Evolutionary conservation across 257 asterid species (phyloP).

Genomic region (Fraxinus excelsior): DNA sequence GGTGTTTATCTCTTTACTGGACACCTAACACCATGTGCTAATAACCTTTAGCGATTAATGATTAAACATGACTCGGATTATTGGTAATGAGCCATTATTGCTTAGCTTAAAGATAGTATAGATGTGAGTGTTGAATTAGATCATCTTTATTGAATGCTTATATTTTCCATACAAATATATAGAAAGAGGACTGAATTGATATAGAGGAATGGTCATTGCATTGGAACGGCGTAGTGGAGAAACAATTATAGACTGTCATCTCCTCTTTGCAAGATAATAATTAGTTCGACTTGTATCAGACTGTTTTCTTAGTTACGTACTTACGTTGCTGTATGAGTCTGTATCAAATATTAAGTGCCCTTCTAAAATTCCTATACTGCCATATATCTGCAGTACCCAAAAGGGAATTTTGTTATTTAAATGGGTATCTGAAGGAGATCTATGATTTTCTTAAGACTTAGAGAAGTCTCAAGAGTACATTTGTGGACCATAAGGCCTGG

Average conservation of each 20-base stretch:
- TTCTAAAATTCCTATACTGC: not conserved
- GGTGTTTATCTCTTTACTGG: conserved; percentile 42
- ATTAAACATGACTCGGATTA: not conserved
- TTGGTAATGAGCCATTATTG: not conserved
- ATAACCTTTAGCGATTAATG: not conserved
- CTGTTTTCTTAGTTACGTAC: not conserved
- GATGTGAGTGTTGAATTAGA: not conserved
- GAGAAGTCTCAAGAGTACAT: not conserved
- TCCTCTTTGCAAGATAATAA: not conserved
- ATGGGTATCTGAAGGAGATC: not conserved
- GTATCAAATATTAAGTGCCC: not conserved
- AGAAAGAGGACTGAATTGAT: not conserved
- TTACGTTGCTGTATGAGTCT: not conserved
- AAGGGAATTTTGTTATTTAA: not conserved
- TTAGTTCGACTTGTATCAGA: not conserved
- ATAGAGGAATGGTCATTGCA: not conserved
- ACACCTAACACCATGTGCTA: not conserved
- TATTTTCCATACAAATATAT: not conserved
- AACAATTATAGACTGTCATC: not conserved
- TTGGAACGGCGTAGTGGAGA: not conserved
- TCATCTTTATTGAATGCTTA: not conserved
- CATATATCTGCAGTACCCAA: not conserved
- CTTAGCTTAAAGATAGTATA: not conserved
- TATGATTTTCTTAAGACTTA: not conserved
- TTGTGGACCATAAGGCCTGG: not conserved